Percentiles rank a stretch among this genome's conserved stretches.
Conservation (phyloP, 768 basidiomycete species). For the Psilocybe cyanescens region DNA sequence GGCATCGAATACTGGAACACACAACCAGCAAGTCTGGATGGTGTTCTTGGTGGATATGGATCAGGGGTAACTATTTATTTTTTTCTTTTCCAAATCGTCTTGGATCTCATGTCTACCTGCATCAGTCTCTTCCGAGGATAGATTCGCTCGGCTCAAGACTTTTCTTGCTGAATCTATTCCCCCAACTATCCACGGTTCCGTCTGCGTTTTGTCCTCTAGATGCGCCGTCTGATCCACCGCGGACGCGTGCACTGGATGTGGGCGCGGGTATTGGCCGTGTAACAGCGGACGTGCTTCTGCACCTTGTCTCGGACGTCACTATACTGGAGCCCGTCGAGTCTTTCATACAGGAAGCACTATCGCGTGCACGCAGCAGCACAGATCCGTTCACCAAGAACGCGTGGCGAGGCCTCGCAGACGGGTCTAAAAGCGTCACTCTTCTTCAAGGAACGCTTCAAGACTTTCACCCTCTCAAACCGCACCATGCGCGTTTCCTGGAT, state of each 20-base stretch:
- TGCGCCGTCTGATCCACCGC: conserved; percentile 18
- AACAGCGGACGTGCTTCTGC: conserved; percentile 86
- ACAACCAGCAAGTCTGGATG: conserved; percentile 82
- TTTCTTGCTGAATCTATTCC: conserved; percentile 81
- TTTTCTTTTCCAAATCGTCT: conserved; percentile 3
- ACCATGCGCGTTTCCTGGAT: conserved; percentile 54
- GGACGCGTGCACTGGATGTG: conserved; percentile 84
- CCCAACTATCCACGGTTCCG: conserved; percentile 76
- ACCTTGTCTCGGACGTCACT: conserved; percentile 84
- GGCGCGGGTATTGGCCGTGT: conserved; percentile 96
- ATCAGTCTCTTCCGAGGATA: conserved; percentile 83
- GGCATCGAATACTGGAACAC: conserved; percentile 88
- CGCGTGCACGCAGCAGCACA: conserved; percentile 37
- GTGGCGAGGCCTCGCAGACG: conserved; percentile 74
- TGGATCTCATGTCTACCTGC: conserved; percentile 17
- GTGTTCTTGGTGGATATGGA: conserved; percentile 74
- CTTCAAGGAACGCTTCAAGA: conserved; percentile 80
- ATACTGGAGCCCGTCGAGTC: conserved; percentile 86
- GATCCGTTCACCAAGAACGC: conserved; percentile 28
- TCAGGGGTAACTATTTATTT: conserved; percentile 54
- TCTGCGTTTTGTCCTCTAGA: conserved; percentile 67
- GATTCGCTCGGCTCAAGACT: conserved; percentile 91
- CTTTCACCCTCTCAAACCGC: conserved; percentile 68
- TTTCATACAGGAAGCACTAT: conserved; percentile 77
- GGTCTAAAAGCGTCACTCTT: conserved; percentile 75